Conservation (phyloP, 768 basidiomycete genomes). For the Tylopilus intermedius region DNA sequence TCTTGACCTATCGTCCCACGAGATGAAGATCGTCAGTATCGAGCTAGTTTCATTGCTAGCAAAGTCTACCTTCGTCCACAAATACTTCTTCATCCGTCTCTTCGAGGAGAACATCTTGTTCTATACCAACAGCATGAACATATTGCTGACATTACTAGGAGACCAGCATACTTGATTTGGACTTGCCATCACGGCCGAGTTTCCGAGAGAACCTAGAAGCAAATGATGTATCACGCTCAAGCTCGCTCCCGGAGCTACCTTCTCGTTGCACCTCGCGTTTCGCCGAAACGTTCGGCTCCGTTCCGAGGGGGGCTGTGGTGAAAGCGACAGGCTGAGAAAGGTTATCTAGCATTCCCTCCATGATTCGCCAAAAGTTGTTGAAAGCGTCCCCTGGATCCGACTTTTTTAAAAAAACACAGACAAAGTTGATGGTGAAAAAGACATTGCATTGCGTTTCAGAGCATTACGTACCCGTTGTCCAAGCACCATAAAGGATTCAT, state of each 20-base stretch:
- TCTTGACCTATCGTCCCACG: conserved; percentile 45
- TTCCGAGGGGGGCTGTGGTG: conserved; percentile 69
- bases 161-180: conserved; percentile 20
- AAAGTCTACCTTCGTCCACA: conserved; percentile 54
- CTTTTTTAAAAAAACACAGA: conserved; percentile 30
- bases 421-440: not conserved
- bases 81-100: conserved; percentile 61
- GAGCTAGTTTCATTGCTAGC: not conserved
- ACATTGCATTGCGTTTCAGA: not conserved
- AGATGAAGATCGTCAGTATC: not conserved
- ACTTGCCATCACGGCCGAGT: conserved; percentile 25
- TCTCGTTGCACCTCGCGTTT: conserved; percentile 38
- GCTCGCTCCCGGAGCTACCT: conserved; percentile 57
- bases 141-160: not conserved
- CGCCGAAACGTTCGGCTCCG: conserved; percentile 26
- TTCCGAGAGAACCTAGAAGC: conserved; percentile 51
- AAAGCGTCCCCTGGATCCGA: conserved; percentile 83
- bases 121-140: conserved; percentile 16
- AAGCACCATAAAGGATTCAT: conserved; percentile 86
- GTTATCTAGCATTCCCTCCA: conserved; percentile 83
- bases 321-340: conserved; percentile 79
- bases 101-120: conserved; percentile 22
- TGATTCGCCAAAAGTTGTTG: conserved; percentile 84
- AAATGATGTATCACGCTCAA: conserved; percentile 63
- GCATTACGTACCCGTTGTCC: conserved; percentile 58